Percentiles rank a stretch among this genome's conserved stretches.
These are phyloP conservation scores for Colletotrichum paranaense DNA, from an alignment of 2,329 filamentous ascomycete species.

Conservation along the genomic window DNA sequence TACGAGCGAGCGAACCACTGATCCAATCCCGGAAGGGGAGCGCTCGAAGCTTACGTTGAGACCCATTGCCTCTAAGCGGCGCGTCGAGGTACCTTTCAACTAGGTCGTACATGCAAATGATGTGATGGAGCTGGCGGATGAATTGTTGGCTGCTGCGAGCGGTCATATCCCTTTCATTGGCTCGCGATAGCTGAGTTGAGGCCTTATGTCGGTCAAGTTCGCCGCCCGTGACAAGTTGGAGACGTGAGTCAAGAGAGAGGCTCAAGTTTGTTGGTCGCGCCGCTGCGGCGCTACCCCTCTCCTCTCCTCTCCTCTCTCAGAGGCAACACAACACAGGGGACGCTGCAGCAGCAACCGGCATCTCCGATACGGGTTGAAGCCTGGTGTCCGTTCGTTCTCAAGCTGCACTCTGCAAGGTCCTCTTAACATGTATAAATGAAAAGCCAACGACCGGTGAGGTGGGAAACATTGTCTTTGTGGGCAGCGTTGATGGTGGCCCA, in stretches of 20 bases:
- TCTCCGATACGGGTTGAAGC: constrained; percentile 1
- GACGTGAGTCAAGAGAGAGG: constrained; percentile 30
- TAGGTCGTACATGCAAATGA: not conserved
- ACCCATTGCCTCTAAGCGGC: not conserved
- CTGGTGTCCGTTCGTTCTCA: not conserved
- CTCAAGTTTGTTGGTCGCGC: constrained; percentile 9
- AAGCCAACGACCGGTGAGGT: not conserved
- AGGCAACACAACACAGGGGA: not conserved
- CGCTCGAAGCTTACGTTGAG: not conserved
- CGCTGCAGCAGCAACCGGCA: constrained; percentile 1
- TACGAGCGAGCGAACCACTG: constrained; percentile 2
- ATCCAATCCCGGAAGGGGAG: not conserved
- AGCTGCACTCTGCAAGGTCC: not conserved
- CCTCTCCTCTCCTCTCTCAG: not conserved
- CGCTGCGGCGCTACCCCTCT: not conserved
- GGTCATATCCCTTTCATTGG: not conserved
- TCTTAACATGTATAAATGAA: not conserved
- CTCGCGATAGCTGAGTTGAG: not conserved
- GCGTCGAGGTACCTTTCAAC: not conserved
- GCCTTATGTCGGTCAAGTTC: constrained; percentile 8
- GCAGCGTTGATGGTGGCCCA: not conserved
- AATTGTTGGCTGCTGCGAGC: not conserved
- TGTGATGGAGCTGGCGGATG: constrained; percentile 5
- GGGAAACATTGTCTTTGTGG: not conserved
- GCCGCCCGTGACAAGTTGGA: constrained; percentile 2